phyloP scores from a whole-genome alignment of 2,329 filamentous ascomycete species.

The Aureobasidium melanogenum region DNA sequence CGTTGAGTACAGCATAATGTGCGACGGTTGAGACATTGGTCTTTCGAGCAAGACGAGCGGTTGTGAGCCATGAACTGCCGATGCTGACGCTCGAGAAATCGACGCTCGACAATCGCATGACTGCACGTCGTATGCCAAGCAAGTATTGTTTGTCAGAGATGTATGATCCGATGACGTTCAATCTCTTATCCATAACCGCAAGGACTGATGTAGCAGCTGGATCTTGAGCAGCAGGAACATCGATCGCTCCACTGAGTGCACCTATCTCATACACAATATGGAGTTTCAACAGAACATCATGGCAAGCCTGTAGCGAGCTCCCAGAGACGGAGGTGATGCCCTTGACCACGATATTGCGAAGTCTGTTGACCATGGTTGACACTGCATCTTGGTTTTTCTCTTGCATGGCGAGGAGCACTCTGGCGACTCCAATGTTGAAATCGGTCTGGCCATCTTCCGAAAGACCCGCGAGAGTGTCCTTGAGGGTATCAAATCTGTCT shows the following conservation, averaged over 20 bases:
- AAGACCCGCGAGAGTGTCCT: slow-evolving; percentile 46
- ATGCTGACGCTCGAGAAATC: slow-evolving; percentile 64
- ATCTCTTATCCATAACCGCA: slow-evolving; percentile 55
- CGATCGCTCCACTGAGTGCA: slow-evolving; percentile 49
- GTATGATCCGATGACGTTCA: slow-evolving; percentile 84
- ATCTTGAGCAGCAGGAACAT: neutral
- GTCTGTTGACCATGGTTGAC: slow-evolving; percentile 46
- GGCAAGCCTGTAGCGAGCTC: slow-evolving; percentile 71
- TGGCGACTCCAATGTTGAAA: slow-evolving; percentile 76
- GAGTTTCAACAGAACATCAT: slow-evolving; percentile 75
- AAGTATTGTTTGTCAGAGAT: slow-evolving; percentile 90
- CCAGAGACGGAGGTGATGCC: slow-evolving; percentile 70
- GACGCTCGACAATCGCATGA: slow-evolving; percentile 59
- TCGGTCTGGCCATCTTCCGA: slow-evolving; percentile 47
- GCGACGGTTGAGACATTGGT: slow-evolving; percentile 75
- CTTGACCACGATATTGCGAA: slow-evolving; percentile 63
- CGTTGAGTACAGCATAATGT: slow-evolving; percentile 88
- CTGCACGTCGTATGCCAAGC: slow-evolving; percentile 73
- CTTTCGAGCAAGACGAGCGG: slow-evolving; percentile 78
- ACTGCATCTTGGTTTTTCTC: slow-evolving; percentile 46
- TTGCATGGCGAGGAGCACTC: slow-evolving; percentile 53
- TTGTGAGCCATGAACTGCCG: slow-evolving; percentile 76
- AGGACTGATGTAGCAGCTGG: slow-evolving; percentile 11
- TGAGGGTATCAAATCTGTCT: slow-evolving; percentile 67
- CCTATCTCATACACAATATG: slow-evolving; percentile 86